phyloP scores from a whole-genome alignment of 768 basidiomycete species.

The Sporobolomyces pararoseus region DNA sequence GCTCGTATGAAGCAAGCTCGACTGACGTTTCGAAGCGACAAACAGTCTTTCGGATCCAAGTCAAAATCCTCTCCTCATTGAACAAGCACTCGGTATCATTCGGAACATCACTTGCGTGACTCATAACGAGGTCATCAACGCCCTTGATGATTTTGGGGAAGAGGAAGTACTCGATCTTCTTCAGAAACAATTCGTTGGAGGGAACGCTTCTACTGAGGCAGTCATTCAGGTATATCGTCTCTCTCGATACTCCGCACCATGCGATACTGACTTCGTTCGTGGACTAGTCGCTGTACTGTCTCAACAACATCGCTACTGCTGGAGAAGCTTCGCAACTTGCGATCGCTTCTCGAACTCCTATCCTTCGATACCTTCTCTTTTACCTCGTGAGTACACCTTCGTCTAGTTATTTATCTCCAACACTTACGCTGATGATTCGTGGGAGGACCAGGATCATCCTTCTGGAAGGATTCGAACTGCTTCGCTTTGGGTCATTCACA shows the following conservation, averaged over 20 bases:
- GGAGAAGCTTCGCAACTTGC: conserved; percentile 35
- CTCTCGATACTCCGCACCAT: too few relatives aligned
- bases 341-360: conserved; percentile 31
- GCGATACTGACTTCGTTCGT: too few relatives aligned
- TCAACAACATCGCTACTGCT: conserved; percentile 42
- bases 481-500: conserved; percentile 40
- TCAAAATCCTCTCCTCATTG: background rate
- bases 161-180: conserved; percentile 22
- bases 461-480: conserved; percentile 37
- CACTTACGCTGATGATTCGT: background rate
- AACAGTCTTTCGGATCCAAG: conserved; percentile 14
- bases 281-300: conserved; percentile 38
- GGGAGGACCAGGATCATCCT: background rate
- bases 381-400: conserved; percentile 34
- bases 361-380: conserved; percentile 28
- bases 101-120: conserved; percentile 39
- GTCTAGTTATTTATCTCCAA: background rate
- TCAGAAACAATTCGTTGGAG: background rate
- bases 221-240: conserved; percentile 28
- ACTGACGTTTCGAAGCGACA: background rate
- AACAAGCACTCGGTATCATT: conserved; percentile 39
- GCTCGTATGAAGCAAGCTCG: background rate
- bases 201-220: background rate
- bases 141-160: conserved; percentile 23
- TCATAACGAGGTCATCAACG: conserved; percentile 22